These are phyloP conservation scores for Ambrosiella beaveri DNA, from an alignment of 2,329 filamentous ascomycete genomes.

Conservation along the genomic window DNA sequence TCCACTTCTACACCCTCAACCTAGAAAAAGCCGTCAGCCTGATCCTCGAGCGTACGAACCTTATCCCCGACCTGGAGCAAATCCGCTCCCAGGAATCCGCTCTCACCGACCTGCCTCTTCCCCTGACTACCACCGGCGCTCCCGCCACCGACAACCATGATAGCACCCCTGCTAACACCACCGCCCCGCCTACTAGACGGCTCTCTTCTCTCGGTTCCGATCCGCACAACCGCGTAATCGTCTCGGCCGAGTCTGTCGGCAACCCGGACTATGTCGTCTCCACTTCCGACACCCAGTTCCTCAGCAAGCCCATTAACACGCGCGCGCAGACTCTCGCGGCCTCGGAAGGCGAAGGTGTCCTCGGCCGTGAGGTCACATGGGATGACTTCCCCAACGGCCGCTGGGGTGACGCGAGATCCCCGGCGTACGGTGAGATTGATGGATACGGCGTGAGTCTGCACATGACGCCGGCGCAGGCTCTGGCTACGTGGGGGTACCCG, in stretches of 20 bases:
- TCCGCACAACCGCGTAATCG: conserved; percentile 73
- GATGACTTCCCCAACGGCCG: conserved; percentile 95
- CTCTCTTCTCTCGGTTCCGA: conserved; percentile 69
- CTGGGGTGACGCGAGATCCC: conserved; percentile 84
- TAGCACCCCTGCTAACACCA: conserved; percentile 19
- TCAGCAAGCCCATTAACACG: conserved; percentile 53
- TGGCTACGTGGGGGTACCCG: conserved; percentile 72
- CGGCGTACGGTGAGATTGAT: conserved; percentile 90
- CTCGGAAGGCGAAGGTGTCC: conserved; percentile 75
- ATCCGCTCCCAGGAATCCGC: conserved; percentile 25
- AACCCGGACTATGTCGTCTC: conserved; percentile 52
- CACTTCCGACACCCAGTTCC: conserved; percentile 62
- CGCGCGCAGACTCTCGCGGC: conserved; percentile 79
- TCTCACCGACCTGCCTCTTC: conserved; percentile 14
- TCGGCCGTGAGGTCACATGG: conserved; percentile 93
- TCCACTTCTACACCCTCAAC: conserved; percentile 96
- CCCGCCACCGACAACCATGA: conserved; percentile 12
- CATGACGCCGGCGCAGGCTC: conserved; percentile 68
- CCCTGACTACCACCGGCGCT: conserved; percentile 21
- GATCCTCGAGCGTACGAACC: conserved; percentile 67
- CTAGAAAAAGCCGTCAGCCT: conserved; percentile 91
- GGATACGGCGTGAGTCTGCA: conserved; percentile 96
- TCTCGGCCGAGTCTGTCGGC: conserved; percentile 44
- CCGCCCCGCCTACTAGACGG: conserved; percentile 33
- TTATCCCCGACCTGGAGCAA: conserved; percentile 45